Conservation (phyloP, 192 early-diverging fungal genomes). For the Podila epicladia region DNA sequence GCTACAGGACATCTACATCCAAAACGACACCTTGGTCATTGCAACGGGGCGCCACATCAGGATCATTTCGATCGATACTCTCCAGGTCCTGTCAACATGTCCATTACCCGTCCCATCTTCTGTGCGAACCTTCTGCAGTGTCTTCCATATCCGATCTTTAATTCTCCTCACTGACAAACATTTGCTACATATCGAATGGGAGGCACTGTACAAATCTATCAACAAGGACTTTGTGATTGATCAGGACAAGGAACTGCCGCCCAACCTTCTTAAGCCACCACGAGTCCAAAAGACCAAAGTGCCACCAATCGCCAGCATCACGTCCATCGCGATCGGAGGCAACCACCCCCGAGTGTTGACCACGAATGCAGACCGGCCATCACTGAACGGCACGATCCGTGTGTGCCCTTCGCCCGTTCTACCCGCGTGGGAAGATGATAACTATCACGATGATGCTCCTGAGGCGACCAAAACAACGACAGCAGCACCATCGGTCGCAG, state of each 20-base stretch:
- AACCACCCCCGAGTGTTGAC: conserved; percentile 40
- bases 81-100: conserved; percentile 15
- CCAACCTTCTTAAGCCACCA: conserved; percentile 27
- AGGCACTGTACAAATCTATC: conserved; percentile 26
- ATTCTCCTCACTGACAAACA: conserved; percentile 40
- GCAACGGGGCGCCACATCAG: conserved; percentile 26
- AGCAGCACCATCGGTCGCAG: neutral
- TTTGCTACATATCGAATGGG: conserved; percentile 39
- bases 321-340: conserved; percentile 44
- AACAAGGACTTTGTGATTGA: conserved; percentile 20
- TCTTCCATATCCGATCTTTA: conserved; percentile 42
- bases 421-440: too few relatives aligned
- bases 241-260: conserved; percentile 28
- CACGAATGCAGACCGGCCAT: conserved; percentile 42
- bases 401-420: conserved; percentile 20
- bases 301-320: conserved; percentile 39
- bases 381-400: conserved; percentile 35
- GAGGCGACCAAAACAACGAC: neutral
- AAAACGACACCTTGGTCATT: conserved; percentile 38
- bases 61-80: conserved; percentile 34
- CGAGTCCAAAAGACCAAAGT: conserved; percentile 29
- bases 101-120: conserved; percentile 10
- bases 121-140: conserved; percentile 23
- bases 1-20: conserved; percentile 48
- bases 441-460: neutral